Base-by-base conservation (phyloP, 176 grass and related monocot genomes). In the Bolboschoenus planiculmis region DNA sequence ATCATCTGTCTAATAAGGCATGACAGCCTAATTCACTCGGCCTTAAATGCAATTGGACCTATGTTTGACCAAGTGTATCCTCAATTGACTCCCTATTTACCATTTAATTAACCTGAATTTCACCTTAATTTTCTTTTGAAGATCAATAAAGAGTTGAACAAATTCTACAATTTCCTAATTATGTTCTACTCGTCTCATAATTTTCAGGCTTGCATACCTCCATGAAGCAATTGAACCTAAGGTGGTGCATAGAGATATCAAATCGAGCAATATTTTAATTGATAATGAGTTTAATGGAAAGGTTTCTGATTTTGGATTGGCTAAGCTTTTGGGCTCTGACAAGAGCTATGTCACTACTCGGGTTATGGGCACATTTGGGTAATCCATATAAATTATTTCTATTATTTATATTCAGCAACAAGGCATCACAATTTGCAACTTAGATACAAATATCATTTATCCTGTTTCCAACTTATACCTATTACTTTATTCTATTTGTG, bases 341-440 rank as follows among this genome's bases (percentile, higher is more conserved):
- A 93, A 99, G 88, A 99, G 97, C 83, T 88, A 99, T 54, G 87
- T 99, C 76, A 91, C 93, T 14, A 99, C 97, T 86, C 89, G 97
- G 90, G 97, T 99, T 46, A 99, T 99, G 96, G 96, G 96, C 62
- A 99, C 96, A 80, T 99, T 99, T 84, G 96, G 96, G 96, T 88
- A 88, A 37, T 77, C 26, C 7, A 31, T 34, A 47, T 64, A 81
- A 82, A 47, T 21, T 14, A 65, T 9, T 54, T 79, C 6, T 60
- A 80, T 27, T 3, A 39, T 59, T 26, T 40, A 10, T 58, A n/a
- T 91, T 59, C 7, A 50, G 42, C 27, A 51, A 31, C 16, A 76
- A 50, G 23, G 14, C 26, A 76, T 76, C 9, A 31, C 1, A 76
- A 48, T 48, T 75, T 50, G 43, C 42, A 27, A 74, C 8, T 46